Evolutionary conservation across 1,284 basidiomycete species (phyloP).

Genomic region (Sanghuangporus weigelae): DNA sequence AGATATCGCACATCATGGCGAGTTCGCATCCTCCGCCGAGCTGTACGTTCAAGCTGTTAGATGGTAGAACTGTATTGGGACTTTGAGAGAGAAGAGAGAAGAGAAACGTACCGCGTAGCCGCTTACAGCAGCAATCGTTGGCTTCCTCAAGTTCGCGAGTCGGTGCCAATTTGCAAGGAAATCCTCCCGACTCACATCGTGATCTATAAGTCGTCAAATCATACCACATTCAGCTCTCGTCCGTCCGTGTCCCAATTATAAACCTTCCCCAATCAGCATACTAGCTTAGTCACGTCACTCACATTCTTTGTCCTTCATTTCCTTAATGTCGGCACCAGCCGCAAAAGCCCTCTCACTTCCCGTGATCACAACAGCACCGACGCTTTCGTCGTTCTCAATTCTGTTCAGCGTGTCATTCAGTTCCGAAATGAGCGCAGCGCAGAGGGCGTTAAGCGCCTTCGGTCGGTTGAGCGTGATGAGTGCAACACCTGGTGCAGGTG

Average conservation of each 20-base stretch:
- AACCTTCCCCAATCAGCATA: not conserved
- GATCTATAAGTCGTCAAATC: too few species aligned
- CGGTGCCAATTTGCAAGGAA: constrained; percentile 89
- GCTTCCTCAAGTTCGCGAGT: constrained; percentile 78
- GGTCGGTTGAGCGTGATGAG: constrained; percentile 95
- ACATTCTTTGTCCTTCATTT: constrained; percentile 92
- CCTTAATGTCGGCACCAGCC: constrained; percentile 89
- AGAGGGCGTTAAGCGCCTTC: constrained; percentile 93
- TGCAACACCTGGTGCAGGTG: constrained; percentile 71
- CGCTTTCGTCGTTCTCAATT: constrained; percentile 66
- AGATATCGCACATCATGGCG: constrained; percentile 95
- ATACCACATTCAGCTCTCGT: too few species aligned
- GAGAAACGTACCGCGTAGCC: constrained; percentile 78
- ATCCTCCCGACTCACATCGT: constrained; percentile 84
- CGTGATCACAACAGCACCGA: constrained; percentile 89
- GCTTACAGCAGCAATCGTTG: constrained; percentile 93
- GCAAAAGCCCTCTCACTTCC: constrained; percentile 94
- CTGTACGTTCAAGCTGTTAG: constrained; percentile 32
- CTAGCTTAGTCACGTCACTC: constrained; percentile 25
- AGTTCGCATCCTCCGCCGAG: constrained; percentile 97
- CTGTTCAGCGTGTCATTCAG: constrained; percentile 73
- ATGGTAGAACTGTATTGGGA: not conserved
- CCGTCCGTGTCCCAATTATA: too few species aligned
- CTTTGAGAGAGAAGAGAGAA: too few species aligned
- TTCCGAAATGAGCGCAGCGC: constrained; percentile 71